A percentile compares a stretch with the other conserved stretches of the same genome.
Conservation (phyloP, 768 basidiomycete species). For the Amanita muscaria region DNA sequence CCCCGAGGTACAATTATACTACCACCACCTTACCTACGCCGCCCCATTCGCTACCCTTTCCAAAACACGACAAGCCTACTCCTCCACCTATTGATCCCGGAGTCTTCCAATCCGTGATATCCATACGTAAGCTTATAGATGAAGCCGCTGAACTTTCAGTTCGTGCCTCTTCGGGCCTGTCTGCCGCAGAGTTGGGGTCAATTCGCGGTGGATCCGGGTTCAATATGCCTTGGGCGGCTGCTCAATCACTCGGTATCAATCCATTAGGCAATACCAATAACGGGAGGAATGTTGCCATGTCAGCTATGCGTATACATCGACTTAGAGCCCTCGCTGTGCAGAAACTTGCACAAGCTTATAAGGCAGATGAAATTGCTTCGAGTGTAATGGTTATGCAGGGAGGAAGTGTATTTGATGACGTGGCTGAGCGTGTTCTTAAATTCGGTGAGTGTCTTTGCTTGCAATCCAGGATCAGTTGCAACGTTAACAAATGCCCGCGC, state of each 20-base stretch:
- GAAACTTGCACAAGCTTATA: conserved; percentile 80
- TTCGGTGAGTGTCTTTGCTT: conserved; percentile 26
- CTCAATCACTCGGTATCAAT: conserved; percentile 58
- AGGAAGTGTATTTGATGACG: conserved; percentile 84
- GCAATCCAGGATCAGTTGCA: neutral
- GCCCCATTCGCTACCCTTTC: conserved; percentile 41
- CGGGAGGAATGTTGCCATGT: conserved; percentile 76
- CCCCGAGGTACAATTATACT: conserved; percentile 25
- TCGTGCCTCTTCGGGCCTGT: conserved; percentile 78
- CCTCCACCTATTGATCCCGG: conserved; percentile 89
- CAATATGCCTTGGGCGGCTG: conserved; percentile 49
- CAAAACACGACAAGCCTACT: conserved; percentile 55
- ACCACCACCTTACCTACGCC: conserved; percentile 28
- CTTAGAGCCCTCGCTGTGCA: conserved; percentile 77
- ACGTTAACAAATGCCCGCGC: conserved; percentile 2
- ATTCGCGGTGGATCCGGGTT: conserved; percentile 38
- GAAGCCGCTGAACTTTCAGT: conserved; percentile 86
- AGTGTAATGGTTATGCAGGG: conserved; percentile 96
- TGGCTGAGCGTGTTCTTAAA: conserved; percentile 82
- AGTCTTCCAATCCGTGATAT: conserved; percentile 67
- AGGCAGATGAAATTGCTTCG: conserved; percentile 82
- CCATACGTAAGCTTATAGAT: conserved; percentile 77
- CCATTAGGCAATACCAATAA: conserved; percentile 42
- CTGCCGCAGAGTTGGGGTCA: conserved; percentile 63
- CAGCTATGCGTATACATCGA: conserved; percentile 74